Evolutionary conservation across 371 early-diverging fungal genomes (phyloP).

Genomic region (Paraphysoderma sedebokerense): DNA sequence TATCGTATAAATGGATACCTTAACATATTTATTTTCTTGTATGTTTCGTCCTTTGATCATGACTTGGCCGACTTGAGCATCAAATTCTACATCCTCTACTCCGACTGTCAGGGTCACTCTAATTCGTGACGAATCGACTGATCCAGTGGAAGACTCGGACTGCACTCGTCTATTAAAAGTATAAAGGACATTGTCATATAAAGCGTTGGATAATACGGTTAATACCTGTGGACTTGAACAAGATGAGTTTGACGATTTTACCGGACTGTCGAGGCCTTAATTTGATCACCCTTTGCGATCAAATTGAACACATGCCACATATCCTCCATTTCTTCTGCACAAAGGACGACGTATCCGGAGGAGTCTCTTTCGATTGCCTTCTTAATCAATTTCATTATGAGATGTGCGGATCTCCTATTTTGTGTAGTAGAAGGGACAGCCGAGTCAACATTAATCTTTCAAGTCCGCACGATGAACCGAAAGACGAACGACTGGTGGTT

Average conservation of each 20-base stretch:
- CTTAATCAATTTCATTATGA: constrained; percentile 19
- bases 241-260: constrained; percentile 10
- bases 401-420: not conserved
- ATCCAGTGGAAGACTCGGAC: constrained; percentile 67
- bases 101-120: constrained; percentile 62
- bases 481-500: no score
- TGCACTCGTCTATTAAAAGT: constrained; percentile 50
- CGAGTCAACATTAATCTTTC: not conserved
- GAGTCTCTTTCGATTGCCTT: constrained; percentile 18
- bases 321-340: constrained; percentile 85
- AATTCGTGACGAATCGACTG: constrained; percentile 67
- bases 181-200: not conserved
- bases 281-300: constrained; percentile 63
- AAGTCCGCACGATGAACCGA: no score
- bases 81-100: constrained; percentile 77
- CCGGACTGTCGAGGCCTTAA: constrained; percentile 76
- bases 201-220: not conserved
- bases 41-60: constrained; percentile 77
- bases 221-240: not conserved
- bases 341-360: constrained; percentile 18
- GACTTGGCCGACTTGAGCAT: constrained; percentile 63
- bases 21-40: constrained; percentile 73
- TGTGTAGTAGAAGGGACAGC: not conserved
- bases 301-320: constrained; percentile 97
- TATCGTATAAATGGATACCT: constrained; percentile 33